These are phyloP conservation scores for Vigna unguiculata DNA, from an alignment of 306 rosid species.

Conservation along the genomic window DNA sequence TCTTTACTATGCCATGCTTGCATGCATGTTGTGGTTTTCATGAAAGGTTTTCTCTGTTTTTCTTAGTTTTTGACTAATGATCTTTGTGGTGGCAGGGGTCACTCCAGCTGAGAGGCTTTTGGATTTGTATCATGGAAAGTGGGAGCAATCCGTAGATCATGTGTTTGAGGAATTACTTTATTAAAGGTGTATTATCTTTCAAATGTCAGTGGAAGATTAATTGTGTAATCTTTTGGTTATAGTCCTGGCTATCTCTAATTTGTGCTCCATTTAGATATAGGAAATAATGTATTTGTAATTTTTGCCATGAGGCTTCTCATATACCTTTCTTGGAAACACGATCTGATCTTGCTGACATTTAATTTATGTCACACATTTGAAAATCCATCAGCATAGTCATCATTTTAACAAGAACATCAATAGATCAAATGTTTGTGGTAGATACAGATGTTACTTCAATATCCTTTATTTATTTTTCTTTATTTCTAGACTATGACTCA, in stretches of 20 bases:
- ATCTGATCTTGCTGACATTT: conserved; percentile 43
- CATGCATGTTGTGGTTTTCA: not conserved
- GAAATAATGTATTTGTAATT: conserved; percentile 54
- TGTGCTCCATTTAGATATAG: conserved; percentile 44
- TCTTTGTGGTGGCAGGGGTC: conserved; percentile 62
- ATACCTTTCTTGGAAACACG: conserved; percentile 32
- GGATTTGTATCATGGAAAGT: conserved; percentile 81
- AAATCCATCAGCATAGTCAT: conserved; percentile 21
- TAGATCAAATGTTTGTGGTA: not conserved
- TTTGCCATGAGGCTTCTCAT: conserved; percentile 45
- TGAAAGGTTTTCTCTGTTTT: conserved; percentile 13
- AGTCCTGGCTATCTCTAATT: conserved; percentile 34
- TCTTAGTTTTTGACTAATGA: not conserved
- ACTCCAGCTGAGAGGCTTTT: conserved; percentile 94
- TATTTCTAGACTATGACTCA: not conserved
- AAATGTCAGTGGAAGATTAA: conserved; percentile 46
- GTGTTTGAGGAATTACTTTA: conserved; percentile 92
- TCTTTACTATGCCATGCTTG: conserved; percentile 11
- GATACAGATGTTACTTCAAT: not conserved
- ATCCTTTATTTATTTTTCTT: too few species aligned
- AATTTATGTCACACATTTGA: conserved; percentile 27
- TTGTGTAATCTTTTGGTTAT: conserved; percentile 46
- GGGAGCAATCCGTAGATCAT: conserved; percentile 85
- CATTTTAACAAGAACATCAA: conserved; percentile 14
- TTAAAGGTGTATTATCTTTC: conserved; percentile 54